phyloP scores from a whole-genome alignment of 352 stramenopile genomes.

The Globisporangium parvum region DNA sequence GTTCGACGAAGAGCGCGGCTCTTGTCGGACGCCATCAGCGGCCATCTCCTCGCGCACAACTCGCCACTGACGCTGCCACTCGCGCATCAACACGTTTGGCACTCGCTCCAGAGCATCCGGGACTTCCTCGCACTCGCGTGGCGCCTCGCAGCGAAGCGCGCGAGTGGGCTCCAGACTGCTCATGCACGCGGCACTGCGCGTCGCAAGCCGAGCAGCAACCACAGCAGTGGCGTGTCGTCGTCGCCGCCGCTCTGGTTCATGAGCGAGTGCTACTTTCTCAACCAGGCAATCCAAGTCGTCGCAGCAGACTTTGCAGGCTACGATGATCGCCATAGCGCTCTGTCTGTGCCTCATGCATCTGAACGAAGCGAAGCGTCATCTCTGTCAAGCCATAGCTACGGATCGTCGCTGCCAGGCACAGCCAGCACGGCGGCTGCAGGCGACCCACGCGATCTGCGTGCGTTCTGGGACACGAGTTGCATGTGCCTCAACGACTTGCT shows the following conservation, averaged over 20 bases:
- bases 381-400: too few species aligned
- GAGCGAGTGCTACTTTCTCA: constrained; percentile 38
- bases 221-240: not conserved
- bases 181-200: not conserved
- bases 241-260: constrained; percentile 22
- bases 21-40: constrained; percentile 17
- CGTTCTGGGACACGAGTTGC: not conserved
- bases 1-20: constrained; percentile 24
- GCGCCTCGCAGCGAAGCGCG: constrained; percentile 32
- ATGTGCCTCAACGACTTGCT: constrained; percentile 9
- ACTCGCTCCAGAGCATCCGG: constrained; percentile 25
- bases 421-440: too few species aligned
- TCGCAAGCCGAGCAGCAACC: not conserved
- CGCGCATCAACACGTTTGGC: constrained; percentile 9
- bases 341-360: too few species aligned
- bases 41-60: constrained; percentile 13
- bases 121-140: constrained; percentile 37
- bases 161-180: not conserved
- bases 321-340: too few species aligned
- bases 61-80: too few species aligned
- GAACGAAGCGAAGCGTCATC: too few species aligned
- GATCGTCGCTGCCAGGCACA: too few species aligned
- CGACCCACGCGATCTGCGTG: not conserved
- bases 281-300: constrained; percentile 22
- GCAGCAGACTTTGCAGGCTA: constrained; percentile 1